These are phyloP conservation scores for Solanum infundibuliforme DNA, from an alignment of 257 asterid species.

Conservation along the genomic window DNA sequence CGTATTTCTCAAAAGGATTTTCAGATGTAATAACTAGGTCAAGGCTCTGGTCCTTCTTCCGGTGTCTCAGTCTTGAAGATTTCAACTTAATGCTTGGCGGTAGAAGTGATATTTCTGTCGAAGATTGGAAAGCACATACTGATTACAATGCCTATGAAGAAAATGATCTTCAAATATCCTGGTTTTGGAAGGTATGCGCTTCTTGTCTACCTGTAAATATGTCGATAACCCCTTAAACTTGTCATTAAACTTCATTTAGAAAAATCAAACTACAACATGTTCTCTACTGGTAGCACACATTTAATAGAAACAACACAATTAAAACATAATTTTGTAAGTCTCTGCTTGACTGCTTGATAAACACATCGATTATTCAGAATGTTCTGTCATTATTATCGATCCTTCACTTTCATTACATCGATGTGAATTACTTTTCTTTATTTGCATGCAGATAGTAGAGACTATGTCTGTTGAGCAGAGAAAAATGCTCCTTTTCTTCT, in stretches of 20 bases:
- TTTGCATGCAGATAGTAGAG: constrained; percentile 39
- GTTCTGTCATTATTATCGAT: neutral
- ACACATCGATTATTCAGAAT: neutral
- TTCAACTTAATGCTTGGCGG: constrained; percentile 72
- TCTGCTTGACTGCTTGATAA: neutral
- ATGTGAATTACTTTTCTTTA: neutral
- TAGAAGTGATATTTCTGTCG: constrained; percentile 52
- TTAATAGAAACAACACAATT: neutral
- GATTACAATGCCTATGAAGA: constrained; percentile 57
- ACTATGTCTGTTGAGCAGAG: constrained; percentile 66
- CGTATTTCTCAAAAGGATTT: constrained; percentile 57
- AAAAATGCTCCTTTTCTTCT: constrained; percentile 72
- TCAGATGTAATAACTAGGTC: constrained; percentile 31
- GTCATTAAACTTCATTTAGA: neutral
- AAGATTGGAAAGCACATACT: constrained; percentile 87
- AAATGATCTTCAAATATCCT: constrained; percentile 60
- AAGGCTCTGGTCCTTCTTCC: constrained; percentile 37
- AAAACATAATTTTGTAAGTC: neutral
- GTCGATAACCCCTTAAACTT: neutral
- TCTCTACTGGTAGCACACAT: neutral
- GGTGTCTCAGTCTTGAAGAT: constrained; percentile 46
- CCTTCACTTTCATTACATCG: neutral
- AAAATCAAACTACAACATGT: neutral
- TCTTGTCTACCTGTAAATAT: neutral
- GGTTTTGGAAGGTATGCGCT: constrained; percentile 87